Percentiles rank a stretch among this genome's conserved stretches.
Evolutionary conservation across 2,329 filamentous ascomycete species (phyloP).

Genomic region (Xylariaceae sp.): DNA sequence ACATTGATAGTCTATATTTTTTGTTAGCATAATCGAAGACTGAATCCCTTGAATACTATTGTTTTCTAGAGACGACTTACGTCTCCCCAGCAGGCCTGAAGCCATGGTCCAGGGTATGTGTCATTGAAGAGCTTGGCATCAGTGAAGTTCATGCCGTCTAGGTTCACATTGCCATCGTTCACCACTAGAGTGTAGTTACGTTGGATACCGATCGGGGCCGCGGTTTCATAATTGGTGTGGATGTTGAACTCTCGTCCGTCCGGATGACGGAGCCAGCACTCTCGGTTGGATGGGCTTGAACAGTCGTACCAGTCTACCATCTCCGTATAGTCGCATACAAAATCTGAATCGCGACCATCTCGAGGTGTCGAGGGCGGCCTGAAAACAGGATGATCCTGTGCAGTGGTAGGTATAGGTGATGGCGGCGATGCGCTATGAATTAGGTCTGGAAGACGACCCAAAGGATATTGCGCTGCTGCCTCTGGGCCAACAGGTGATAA

Average conservation of each 20-base stretch:
- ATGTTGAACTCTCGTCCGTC: neutral
- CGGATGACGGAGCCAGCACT: neutral
- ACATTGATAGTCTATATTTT: neutral
- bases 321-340: too few species aligned
- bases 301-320: neutral
- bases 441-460: too few species aligned
- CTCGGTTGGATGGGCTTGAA: neutral
- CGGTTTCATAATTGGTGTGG: neutral
- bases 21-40: neutral
- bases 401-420: too few species aligned
- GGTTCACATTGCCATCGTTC: neutral
- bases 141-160: neutral
- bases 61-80: neutral
- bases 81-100: neutral
- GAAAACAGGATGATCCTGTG: too few species aligned
- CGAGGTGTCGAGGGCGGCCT: too few species aligned
- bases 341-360: too few species aligned
- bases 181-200: neutral
- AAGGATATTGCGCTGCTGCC: too few species aligned
- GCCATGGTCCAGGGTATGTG: neutral
- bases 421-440: too few species aligned
- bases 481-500: too few species aligned
- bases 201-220: neutral
- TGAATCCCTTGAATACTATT: neutral
- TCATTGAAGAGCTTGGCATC: neutral